These are phyloP conservation scores for Lactarius sp. DNA, from an alignment of 768 basidiomycete genomes.

Conservation along the genomic window DNA sequence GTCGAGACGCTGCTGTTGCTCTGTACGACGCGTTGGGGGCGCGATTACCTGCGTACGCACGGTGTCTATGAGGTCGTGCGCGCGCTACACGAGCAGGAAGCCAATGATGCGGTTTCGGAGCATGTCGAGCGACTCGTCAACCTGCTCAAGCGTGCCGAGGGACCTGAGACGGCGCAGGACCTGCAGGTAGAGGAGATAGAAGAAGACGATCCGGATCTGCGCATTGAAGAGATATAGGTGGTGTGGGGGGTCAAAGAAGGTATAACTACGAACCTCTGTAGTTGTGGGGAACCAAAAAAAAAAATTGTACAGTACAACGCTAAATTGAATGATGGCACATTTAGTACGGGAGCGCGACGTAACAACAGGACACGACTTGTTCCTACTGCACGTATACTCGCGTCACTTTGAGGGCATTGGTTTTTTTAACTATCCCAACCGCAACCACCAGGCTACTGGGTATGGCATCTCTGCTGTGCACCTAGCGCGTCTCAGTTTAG, in stretches of 20 bases:
- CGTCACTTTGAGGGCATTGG: background rate
- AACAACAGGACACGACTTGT: background rate
- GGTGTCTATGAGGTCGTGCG: constrained; percentile 88
- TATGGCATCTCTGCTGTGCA: too few species aligned
- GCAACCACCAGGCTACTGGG: too few species aligned
- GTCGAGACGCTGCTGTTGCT: constrained; percentile 88
- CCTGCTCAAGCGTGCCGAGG: constrained; percentile 77
- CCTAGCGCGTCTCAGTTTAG: too few species aligned
- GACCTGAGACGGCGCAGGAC: constrained; percentile 41
- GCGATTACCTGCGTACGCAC: constrained; percentile 70
- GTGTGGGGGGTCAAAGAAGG: background rate
- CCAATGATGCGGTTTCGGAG: constrained; percentile 77
- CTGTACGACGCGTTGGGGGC: constrained; percentile 84
- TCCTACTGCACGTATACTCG: background rate
- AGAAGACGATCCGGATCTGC: constrained; percentile 54
- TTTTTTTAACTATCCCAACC: too few species aligned
- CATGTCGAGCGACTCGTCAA: constrained; percentile 85
- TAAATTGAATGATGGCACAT: background rate
- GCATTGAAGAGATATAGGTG: constrained; percentile 67
- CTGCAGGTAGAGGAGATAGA: constrained; percentile 31
- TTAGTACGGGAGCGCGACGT: background rate
- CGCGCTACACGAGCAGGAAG: constrained; percentile 71
- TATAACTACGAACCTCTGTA: background rate
- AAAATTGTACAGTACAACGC: background rate
- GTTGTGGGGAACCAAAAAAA: background rate